phyloP scores from a whole-genome alignment of 768 basidiomycete genomes.

The Russula dissimulans region DNA sequence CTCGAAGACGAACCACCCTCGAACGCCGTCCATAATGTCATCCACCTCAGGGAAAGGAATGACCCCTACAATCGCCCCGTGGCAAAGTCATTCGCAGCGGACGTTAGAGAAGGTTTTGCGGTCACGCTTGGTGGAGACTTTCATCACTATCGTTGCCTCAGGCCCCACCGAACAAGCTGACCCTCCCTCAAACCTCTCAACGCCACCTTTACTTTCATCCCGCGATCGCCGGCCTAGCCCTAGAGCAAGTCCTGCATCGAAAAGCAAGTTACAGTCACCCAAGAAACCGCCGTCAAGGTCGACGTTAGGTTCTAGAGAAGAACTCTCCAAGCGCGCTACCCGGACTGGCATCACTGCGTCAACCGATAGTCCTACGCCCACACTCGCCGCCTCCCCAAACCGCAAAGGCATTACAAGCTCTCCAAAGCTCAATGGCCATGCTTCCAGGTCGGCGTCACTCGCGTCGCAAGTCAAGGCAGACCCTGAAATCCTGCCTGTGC shows the following conservation, averaged over 20 bases:
- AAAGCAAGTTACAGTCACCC: conserved; percentile 1
- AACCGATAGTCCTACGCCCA: not conserved
- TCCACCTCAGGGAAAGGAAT: conserved; percentile 9
- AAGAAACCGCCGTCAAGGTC: not conserved
- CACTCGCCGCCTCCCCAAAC: not conserved
- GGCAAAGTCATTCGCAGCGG: conserved; percentile 56
- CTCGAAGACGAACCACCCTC: conserved; percentile 3
- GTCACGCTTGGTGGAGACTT: conserved; percentile 72
- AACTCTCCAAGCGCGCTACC: not conserved
- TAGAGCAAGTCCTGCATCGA: conserved; percentile 2
- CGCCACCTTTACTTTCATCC: not conserved
- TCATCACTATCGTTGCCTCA: conserved; percentile 46
- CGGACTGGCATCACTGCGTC: not conserved
- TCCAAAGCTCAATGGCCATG: not conserved
- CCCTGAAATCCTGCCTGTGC: conserved; percentile 24
- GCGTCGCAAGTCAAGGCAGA: conserved; percentile 1
- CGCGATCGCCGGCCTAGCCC: conserved; percentile 1
- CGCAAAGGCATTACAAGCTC: not conserved
- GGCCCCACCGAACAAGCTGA: not conserved
- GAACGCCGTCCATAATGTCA: conserved; percentile 8
- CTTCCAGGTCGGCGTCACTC: conserved; percentile 4
- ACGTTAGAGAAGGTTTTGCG: conserved; percentile 61
- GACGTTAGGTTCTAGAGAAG: not conserved
- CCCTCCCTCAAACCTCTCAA: not conserved
- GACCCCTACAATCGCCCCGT: conserved; percentile 27